phyloP scores from a whole-genome alignment of 1,284 basidiomycete genomes.

The Termitomyces sp. region DNA sequence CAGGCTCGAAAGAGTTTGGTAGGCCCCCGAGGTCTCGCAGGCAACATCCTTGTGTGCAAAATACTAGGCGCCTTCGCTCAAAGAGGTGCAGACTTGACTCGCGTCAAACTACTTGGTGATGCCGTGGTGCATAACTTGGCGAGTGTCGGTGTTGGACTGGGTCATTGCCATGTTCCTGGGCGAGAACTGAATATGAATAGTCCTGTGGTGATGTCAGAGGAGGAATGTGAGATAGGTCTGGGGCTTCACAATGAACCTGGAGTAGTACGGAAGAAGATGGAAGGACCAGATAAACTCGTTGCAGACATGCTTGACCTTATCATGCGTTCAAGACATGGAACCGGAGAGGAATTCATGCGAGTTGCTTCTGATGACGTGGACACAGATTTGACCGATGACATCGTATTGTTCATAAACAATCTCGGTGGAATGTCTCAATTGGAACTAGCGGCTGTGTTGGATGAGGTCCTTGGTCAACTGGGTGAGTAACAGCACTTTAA shows the following conservation, averaged over 20 bases:
- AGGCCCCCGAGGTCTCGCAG: constrained; percentile 54
- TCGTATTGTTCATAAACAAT: constrained; percentile 48
- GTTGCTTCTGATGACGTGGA: neutral
- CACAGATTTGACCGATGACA: constrained; percentile 23
- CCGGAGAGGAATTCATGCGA: constrained; percentile 19
- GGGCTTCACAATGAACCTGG: constrained; percentile 58
- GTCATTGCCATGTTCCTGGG: constrained; percentile 55
- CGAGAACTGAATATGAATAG: constrained; percentile 24
- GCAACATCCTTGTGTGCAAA: constrained; percentile 69
- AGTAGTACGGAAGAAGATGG: constrained; percentile 32
- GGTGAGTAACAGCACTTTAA: constrained; percentile 23
- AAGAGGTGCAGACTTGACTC: constrained; percentile 38
- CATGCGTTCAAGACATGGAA: constrained; percentile 16
- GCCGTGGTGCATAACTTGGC: constrained; percentile 39
- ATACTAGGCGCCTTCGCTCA: constrained; percentile 54
- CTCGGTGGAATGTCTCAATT: constrained; percentile 50
- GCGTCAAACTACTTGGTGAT: constrained; percentile 45
- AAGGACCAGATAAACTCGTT: constrained; percentile 26
- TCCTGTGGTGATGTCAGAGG: constrained; percentile 23
- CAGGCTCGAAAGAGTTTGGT: constrained; percentile 27
- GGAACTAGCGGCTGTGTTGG: constrained; percentile 46
- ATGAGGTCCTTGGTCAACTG: constrained; percentile 37
- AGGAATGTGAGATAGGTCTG: constrained; percentile 45
- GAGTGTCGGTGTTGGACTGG: constrained; percentile 49
- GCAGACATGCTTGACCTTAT: constrained; percentile 33